A percentile compares a stretch with the other conserved stretches of the same genome.
Evolutionary conservation across 192 early-diverging fungal species (phyloP).

Genomic region (Allomyces arbusculus): DNA sequence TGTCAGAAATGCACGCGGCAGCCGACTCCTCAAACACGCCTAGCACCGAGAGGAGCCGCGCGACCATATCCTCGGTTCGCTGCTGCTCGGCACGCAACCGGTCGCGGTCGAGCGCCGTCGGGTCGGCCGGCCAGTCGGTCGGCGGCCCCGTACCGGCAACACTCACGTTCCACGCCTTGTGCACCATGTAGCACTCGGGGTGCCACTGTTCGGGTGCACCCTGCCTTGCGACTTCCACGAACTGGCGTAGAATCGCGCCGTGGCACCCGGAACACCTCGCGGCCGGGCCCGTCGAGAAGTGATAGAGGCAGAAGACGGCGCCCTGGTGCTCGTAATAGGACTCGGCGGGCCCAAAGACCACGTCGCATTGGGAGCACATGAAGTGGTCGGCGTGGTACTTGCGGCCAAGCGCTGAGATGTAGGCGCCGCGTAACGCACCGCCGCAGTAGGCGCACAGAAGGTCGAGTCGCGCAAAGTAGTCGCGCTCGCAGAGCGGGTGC

Average conservation of each 20-base stretch:
- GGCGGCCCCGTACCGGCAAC: constrained; percentile 4
- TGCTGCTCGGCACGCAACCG: constrained; percentile 13
- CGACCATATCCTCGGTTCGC: constrained; percentile 71
- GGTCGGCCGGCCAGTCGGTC: neutral
- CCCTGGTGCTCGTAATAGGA: constrained; percentile 90
- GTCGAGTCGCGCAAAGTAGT: constrained; percentile 68
- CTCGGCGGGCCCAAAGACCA: constrained; percentile 81
- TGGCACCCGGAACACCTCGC: constrained; percentile 86
- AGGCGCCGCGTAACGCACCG: constrained; percentile 66
- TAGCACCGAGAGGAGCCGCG: constrained; percentile 70
- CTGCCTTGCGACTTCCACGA: constrained; percentile 66
- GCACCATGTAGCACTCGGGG: constrained; percentile 98
- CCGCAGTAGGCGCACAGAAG: constrained; percentile 73
- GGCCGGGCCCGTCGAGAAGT: constrained; percentile 78
- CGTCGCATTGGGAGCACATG: constrained; percentile 76
- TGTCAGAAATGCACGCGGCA: constrained; percentile 85
- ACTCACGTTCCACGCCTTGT: constrained; percentile 49
- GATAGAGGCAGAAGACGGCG: constrained; percentile 79
- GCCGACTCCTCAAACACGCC: constrained; percentile 92
- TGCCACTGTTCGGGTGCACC: constrained; percentile 75
- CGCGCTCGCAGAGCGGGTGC: constrained; percentile 57
- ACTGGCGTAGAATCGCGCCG: constrained; percentile 85
- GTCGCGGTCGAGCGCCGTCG: neutral
- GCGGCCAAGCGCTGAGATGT: constrained; percentile 52
- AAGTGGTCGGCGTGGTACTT: constrained; percentile 98